Evolutionary conservation across 2,329 filamentous ascomycete species (phyloP), one percentile per base, ranked within the genome.

Genomic region (Teratosphaeria destructans): DNA sequence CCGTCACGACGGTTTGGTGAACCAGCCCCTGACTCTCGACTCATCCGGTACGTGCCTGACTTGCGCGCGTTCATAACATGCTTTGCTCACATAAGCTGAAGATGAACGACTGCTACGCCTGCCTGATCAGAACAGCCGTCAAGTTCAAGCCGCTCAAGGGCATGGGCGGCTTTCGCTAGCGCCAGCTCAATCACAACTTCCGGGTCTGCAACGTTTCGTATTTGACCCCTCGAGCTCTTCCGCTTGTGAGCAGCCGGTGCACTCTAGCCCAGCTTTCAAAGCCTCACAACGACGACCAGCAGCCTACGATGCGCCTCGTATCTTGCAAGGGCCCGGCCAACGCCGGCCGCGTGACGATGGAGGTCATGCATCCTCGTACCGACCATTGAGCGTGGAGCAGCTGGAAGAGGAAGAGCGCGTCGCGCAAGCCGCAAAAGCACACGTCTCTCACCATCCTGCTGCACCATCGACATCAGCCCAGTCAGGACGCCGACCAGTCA

Each of bases 31-130:
- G 60, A 58, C 60, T 49, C 70, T 81, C 12, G 78, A 82, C 71
- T 74, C 74, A 3, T 82, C 81, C 64, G 79, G 80, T 82, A 64
- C 64, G 65, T 58, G 3, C 19, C 35, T 10, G 55, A 12, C 54
- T 19, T 35, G 57, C 63, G 2, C 49, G 66, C 54, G 54, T 32
- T 16, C 35, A 56, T 23, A 23, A 23, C 6, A 26, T 14, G 47
- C 8, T 10, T 32, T 35, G 39, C 62, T 67, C 55, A 70, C 56
- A 54, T 26, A 2, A n/a, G 11, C 19, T 54, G 43, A 52, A 77
- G 76, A 77, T 62, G 62, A 74, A 39, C 63, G 59, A 29, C 58
- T 76, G 29, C 66, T 75, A 11, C 68, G 66, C 16, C 67, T 68
- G 56, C 66, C 71, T 8, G 68, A 72, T 49, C 57, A 66, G 23